Conservation (phyloP, 106 monocot genomes). For the Apostasia shenzhenica region DNA sequence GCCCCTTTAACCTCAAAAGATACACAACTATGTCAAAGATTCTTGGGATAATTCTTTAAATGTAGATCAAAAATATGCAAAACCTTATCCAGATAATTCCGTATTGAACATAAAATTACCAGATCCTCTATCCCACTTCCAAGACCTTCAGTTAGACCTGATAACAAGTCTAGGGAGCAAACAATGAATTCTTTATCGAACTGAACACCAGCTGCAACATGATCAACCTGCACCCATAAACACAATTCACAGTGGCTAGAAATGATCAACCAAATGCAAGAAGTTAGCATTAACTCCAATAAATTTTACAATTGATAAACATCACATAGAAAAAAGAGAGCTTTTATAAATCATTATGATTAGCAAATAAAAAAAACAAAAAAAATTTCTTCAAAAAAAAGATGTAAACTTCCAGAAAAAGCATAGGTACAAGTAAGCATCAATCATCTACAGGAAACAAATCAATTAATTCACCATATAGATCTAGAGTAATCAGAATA, state of each 20-base stretch:
- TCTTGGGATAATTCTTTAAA: background rate
- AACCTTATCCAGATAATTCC: background rate
- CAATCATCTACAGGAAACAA: no score
- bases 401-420: background rate
- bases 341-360: no score
- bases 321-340: background rate
- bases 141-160: conserved; percentile 93
- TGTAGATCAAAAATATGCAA: background rate
- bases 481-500: no score
- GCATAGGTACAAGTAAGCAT: no score
- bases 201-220: conserved; percentile 65
- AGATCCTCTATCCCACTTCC: conserved; percentile 87
- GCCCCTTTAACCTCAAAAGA: no score
- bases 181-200: conserved; percentile 98
- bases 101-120: conserved; percentile 32
- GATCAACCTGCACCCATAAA: conserved; percentile 60
- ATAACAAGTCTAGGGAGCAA: conserved; percentile 88
- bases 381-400: background rate
- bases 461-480: no score
- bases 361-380: no score
- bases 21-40: no score
- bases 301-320: background rate
- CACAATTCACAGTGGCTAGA: background rate
- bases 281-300: background rate
- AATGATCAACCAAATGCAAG: background rate